Evolutionary conservation across 2,329 filamentous ascomycete genomes (phyloP).

Genomic region (Nemania diffusa): DNA sequence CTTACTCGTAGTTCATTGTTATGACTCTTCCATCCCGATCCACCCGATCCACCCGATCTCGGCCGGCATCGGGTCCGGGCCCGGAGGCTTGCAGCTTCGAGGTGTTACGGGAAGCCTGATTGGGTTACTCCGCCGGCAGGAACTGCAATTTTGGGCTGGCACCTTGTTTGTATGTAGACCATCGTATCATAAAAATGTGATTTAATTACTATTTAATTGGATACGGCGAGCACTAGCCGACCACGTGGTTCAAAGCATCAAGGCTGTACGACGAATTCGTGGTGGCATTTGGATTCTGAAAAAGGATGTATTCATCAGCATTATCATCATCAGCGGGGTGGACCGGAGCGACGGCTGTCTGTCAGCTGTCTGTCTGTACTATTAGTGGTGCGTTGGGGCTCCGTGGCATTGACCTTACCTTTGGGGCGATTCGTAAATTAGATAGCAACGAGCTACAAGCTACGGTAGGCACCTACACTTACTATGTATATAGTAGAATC

Average conservation of each 20-base stretch:
- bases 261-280: conserved; percentile 4
- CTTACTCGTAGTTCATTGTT: conserved; percentile 11
- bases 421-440: background rate
- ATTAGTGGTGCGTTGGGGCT: no score
- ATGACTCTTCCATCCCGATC: conserved; percentile 26
- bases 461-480: no score
- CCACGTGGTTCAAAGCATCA: conserved; percentile 22
- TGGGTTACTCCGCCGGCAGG: conserved; percentile 17
- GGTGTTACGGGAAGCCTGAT: conserved; percentile 24
- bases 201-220: background rate
- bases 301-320: background rate
- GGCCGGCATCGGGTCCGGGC: conserved; percentile 29
- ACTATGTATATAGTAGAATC: no score
- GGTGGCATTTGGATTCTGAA: background rate
- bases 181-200: background rate
- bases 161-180: background rate
- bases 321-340: background rate
- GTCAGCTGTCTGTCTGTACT: background rate
- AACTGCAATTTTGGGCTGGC: conserved; percentile 3
- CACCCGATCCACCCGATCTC: conserved; percentile 29
- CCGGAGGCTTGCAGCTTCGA: conserved; percentile 21
- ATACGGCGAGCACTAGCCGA: background rate
- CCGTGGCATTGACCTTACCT: background rate
- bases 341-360: conserved; percentile 3
- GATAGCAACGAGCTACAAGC: background rate